Percentiles rank a stretch among this genome's conserved stretches.
These are phyloP conservation scores for Metschnikowia corniflorae DNA, from an alignment of 805 yeast species.

Conservation along the genomic window DNA sequence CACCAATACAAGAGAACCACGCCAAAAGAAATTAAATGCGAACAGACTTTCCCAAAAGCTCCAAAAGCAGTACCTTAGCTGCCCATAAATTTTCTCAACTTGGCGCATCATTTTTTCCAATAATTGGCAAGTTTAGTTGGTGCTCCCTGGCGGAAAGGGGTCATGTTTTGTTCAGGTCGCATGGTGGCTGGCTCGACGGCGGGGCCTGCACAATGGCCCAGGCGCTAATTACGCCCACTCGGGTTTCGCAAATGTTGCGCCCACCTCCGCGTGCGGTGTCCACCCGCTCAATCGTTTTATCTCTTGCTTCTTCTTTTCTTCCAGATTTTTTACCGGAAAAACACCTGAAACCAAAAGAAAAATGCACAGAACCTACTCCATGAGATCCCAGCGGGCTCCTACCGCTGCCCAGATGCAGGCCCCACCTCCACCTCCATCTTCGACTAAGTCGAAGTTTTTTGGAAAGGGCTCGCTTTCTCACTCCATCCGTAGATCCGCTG, in stretches of 20 bases:
- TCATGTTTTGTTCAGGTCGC: neutral
- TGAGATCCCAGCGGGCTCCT: constrained; percentile 94
- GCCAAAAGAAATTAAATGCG: too few species aligned
- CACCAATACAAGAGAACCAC: too few species aligned
- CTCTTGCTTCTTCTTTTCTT: neutral
- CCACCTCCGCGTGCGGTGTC: too few species aligned
- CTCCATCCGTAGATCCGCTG: constrained; percentile 65
- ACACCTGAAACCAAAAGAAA: too few species aligned
- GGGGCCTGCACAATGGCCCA: constrained; percentile 5
- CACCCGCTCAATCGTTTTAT: too few species aligned
- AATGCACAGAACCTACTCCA: constrained; percentile 99
- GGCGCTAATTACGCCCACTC: too few species aligned
- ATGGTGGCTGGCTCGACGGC: constrained; percentile 8
- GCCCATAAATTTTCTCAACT: too few species aligned
- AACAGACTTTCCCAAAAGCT: too few species aligned
- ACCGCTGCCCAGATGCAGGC: constrained; percentile 92
- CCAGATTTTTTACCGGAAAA: neutral
- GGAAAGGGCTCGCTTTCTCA: constrained; percentile 72
- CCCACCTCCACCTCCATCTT: constrained; percentile 93
- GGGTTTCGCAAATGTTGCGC: constrained; percentile 5
- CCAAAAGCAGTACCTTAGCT: too few species aligned
- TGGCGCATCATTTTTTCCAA: too few species aligned
- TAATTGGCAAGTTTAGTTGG: too few species aligned
- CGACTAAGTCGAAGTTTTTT: constrained; percentile 86
- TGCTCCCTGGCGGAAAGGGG: too few species aligned